phyloP scores from a whole-genome alignment of 805 yeast species.

The Lachancea meyersii region DNA sequence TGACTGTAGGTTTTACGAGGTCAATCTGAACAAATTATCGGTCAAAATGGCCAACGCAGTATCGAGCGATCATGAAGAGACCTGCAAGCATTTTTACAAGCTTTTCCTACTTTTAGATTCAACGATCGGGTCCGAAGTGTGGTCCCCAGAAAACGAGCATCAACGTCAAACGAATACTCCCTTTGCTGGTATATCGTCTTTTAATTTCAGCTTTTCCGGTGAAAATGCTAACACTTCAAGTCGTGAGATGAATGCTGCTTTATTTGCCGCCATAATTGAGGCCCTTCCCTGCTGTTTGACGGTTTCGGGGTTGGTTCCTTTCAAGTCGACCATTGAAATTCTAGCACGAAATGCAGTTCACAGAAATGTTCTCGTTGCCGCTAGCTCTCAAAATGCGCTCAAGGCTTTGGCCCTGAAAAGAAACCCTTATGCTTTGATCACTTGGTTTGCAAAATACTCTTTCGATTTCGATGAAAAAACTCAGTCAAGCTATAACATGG shows the following conservation, averaged over 20 bases:
- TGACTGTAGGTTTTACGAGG: constrained; percentile 29
- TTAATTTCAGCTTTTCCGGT: constrained; percentile 37
- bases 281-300: constrained; percentile 65
- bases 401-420: constrained; percentile 59
- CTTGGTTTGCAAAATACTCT: constrained; percentile 71
- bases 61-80: constrained; percentile 58
- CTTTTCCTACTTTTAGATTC: constrained; percentile 56
- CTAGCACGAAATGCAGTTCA: constrained; percentile 74
- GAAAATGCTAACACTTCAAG: constrained; percentile 30
- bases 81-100: constrained; percentile 50
- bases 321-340: constrained; percentile 64
- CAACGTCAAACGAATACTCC: constrained; percentile 33
- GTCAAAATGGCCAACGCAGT: constrained; percentile 28
- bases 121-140: constrained; percentile 45
- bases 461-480: constrained; percentile 75
- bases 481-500: constrained; percentile 44
- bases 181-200: constrained; percentile 33
- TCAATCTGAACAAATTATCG: constrained; percentile 31
- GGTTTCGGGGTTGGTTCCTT: constrained; percentile 42
- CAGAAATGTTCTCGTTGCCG: constrained; percentile 51
- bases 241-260: constrained; percentile 41
- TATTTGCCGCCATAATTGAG: constrained; percentile 65
- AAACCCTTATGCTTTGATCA: constrained; percentile 64
- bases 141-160: constrained; percentile 35
- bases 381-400: constrained; percentile 58